phyloP scores from a whole-genome alignment of 371 early-diverging fungal genomes.

The Lichtheimia hyalospora region DNA sequence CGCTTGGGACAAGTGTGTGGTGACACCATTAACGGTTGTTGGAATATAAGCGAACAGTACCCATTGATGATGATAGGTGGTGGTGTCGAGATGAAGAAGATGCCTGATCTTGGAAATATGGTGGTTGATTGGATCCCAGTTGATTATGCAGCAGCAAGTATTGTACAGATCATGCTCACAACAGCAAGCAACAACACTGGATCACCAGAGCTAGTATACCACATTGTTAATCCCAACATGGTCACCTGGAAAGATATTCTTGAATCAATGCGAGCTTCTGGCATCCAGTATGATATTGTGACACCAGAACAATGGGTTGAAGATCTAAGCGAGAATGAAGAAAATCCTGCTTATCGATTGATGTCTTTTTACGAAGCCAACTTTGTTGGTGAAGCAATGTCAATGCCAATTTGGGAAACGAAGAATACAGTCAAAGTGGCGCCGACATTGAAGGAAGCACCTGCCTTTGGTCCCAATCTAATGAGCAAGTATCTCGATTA shows the following conservation, averaged over 20 bases:
- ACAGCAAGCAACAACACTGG: constrained; percentile 13
- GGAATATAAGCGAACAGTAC: constrained; percentile 41
- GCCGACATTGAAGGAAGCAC: constrained; percentile 1
- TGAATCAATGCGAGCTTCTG: constrained; percentile 17
- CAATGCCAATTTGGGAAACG: constrained; percentile 2
- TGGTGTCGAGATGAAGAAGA: constrained; percentile 26
- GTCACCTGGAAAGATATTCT: constrained; percentile 22
- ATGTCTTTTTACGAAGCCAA: constrained; percentile 22
- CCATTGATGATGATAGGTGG: constrained; percentile 37
- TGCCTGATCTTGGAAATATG: constrained; percentile 3
- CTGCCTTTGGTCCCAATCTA: background rate
- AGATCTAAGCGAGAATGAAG: constrained; percentile 18
- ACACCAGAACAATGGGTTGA: constrained; percentile 24
- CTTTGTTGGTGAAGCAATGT: background rate
- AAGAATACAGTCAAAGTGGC: constrained; percentile 2
- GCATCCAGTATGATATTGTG: constrained; percentile 28
- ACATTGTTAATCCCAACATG: constrained; percentile 34
- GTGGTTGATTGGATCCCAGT: constrained; percentile 35
- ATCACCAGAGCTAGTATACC: constrained; percentile 16
- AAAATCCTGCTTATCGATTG: constrained; percentile 32
- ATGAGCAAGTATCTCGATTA: background rate
- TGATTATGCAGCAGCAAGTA: constrained; percentile 30
- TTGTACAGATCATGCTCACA: constrained; percentile 27
- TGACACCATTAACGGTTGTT: constrained; percentile 27
- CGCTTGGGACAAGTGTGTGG: constrained; percentile 46